A percentile compares a stretch with the other conserved stretches of the same genome.
Evolutionary conservation across 345 rosid species (phyloP).

Genomic region (Pseudoturritis turrita): DNA sequence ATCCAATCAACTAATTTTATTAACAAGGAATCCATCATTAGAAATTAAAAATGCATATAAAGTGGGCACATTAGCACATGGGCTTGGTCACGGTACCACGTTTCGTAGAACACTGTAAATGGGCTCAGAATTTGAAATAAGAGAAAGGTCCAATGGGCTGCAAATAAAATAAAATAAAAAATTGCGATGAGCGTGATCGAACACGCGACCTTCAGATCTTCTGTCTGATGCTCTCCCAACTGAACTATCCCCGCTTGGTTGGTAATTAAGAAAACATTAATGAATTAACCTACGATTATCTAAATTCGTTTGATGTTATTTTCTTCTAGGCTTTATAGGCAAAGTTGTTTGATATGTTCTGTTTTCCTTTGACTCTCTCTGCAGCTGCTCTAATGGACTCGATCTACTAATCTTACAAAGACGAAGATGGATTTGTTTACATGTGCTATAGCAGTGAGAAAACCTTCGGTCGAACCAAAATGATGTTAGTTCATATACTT

Average conservation of each 20-base stretch:
- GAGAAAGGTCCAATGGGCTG: background rate
- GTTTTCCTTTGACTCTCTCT: background rate
- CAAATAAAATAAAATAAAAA: background rate
- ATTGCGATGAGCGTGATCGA: conserved; percentile 90
- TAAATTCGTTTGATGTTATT: too few species aligned
- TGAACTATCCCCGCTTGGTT: conserved; percentile 56
- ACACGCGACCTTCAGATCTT: conserved; percentile 98
- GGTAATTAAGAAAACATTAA: too few species aligned
- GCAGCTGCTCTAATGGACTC: conserved; percentile 69
- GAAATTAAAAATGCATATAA: too few species aligned
- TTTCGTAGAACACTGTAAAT: background rate
- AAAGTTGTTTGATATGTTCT: background rate
- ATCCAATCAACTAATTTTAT: background rate
- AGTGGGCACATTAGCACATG: too few species aligned
- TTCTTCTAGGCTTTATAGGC: background rate
- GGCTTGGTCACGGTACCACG: background rate
- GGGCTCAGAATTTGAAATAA: background rate
- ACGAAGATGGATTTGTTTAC: conserved; percentile 83
- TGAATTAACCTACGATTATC: too few species aligned
- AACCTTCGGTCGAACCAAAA: conserved; percentile 16
- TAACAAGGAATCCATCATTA: background rate
- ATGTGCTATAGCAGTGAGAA: conserved; percentile 34
- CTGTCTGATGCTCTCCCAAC: conserved; percentile 96
- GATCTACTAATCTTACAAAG: conserved; percentile 66
- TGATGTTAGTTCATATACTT: background rate